Base-by-base conservation (phyloP, 495 filamentous ascomycete species). In the Cercophora scortea region DNA sequence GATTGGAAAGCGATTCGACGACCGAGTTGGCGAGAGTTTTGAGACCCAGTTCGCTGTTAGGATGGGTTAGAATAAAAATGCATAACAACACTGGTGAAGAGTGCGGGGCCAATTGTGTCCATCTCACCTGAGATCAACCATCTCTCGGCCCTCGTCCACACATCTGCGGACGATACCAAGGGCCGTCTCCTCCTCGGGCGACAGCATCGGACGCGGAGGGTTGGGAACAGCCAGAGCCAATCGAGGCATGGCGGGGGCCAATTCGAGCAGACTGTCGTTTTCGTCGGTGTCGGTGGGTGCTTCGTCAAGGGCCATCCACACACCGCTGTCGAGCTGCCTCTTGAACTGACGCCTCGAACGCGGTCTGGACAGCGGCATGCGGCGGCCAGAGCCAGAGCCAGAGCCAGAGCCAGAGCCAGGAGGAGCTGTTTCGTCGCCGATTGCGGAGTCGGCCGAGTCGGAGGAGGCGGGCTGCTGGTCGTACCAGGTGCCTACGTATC, bases 241-340 rank as follows among this genome's bases (percentile, higher is more conserved):
- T 19, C 50, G 47, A 13, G 53, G 17, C 32, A 48, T 34, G 13
- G 36, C 25, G 8, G 60, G 59, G 13, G 63, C 58, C 18, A 69
- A 51, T 1, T 68, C 59, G 1, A 66, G n/a, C n/a, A n/a, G 42
- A 17, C 54, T 53, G 4, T 72, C 72, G 18, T 73, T 53, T 3
- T 72, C 72, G 18, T 73, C 72, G 1, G 66, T 55, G 44, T 79
- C 70, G 8, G 70, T 71, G 13, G 67, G 61, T 9, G 45, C 65
- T 51, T 87, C 86, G 32, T 43, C 41, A 6, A 36, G 45, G n/a
- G 79, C 82, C 79, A 91, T 80, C 77, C 81, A 91, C n/a, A 92
- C 82, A 49, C 86, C 88, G 68, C 86, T 90, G 63, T 94, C 89
- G n/a, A 81, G 68, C 57, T 85, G 74, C 32, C 87, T 71, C 62